These are phyloP conservation scores for Fusarium chaquense DNA, from an alignment of 2,329 filamentous ascomycete species.

Conservation along the genomic window DNA sequence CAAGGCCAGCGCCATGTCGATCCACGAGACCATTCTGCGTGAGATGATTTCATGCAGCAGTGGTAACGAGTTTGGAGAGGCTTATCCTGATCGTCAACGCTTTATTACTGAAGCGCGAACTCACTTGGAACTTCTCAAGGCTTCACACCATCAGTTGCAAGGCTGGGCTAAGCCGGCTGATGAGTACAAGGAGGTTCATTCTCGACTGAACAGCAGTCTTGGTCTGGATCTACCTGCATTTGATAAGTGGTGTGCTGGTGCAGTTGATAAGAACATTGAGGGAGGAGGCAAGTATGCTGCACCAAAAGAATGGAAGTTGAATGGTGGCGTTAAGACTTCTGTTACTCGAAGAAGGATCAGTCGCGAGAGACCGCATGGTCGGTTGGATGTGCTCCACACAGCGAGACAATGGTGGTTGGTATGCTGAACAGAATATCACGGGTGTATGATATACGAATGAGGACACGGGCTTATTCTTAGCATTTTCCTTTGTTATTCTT, in stretches of 20 bases:
- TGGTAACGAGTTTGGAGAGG: constrained; percentile 10
- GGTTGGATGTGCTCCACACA: constrained; percentile 33
- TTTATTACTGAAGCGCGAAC: constrained; percentile 32
- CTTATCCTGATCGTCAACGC: constrained; percentile 20
- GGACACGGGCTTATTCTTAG: background rate
- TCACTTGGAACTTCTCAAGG: constrained; percentile 42
- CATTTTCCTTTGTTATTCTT: background rate
- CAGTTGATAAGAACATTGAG: constrained; percentile 28
- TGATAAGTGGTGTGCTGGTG: constrained; percentile 39
- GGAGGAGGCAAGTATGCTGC: constrained; percentile 40
- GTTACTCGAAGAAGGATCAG: background rate
- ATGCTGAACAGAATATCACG: constrained; percentile 2
- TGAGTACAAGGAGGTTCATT: constrained; percentile 39
- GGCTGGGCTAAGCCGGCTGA: constrained; percentile 34
- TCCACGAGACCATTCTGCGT: constrained; percentile 41
- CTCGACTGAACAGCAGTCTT: constrained; percentile 30
- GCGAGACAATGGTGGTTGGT: constrained; percentile 39
- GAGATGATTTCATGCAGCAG: constrained; percentile 40
- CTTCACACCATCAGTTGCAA: constrained; percentile 33
- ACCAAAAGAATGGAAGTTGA: constrained; percentile 35
- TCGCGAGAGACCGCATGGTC: constrained; percentile 7
- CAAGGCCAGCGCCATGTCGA: constrained; percentile 33
- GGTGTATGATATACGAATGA: background rate
- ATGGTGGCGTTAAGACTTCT: constrained; percentile 25
- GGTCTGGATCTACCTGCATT: constrained; percentile 34